A percentile compares a stretch with the other conserved stretches of the same genome.
These are phyloP conservation scores for Apiospora kogelbergensis DNA, from an alignment of 2,329 filamentous ascomycete species.

Conservation along the genomic window DNA sequence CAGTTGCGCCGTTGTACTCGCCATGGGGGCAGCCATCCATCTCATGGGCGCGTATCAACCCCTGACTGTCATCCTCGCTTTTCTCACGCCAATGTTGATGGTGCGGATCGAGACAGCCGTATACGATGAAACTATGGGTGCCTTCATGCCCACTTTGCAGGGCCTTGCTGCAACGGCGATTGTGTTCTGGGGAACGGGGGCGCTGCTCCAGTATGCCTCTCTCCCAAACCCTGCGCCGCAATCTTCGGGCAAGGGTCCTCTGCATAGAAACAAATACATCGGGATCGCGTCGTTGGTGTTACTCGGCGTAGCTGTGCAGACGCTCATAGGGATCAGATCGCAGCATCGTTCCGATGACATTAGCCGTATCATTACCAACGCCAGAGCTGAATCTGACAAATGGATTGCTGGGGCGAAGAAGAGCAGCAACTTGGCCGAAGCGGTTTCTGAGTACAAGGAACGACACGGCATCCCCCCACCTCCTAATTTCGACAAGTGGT, in stretches of 20 bases:
- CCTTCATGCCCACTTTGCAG: constrained; percentile 24
- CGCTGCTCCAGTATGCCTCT: constrained; percentile 21
- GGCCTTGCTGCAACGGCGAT: constrained; percentile 20
- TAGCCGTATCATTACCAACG: constrained; percentile 42
- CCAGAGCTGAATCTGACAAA: constrained; percentile 45
- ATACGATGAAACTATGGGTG: constrained; percentile 23
- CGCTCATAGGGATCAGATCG: constrained; percentile 17
- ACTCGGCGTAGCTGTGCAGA: constrained; percentile 21
- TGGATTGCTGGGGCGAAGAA: constrained; percentile 44
- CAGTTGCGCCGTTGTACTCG: constrained; percentile 23
- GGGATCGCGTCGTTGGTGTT: constrained; percentile 20
- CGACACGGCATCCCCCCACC: constrained; percentile 68
- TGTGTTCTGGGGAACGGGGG: constrained; percentile 25
- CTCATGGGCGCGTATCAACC: constrained; percentile 28
- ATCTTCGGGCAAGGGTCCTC: constrained; percentile 15
- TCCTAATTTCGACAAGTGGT: constrained; percentile 74
- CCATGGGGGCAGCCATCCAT: constrained; percentile 26
- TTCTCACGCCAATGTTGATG: constrained; percentile 23
- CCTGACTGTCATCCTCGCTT: constrained; percentile 27
- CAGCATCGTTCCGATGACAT: constrained; percentile 17
- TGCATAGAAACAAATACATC: constrained; percentile 21
- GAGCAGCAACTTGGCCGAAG: constrained; percentile 54
- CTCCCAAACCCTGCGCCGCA: constrained; percentile 9
- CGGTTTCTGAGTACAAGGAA: constrained; percentile 63
- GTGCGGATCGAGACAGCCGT: constrained; percentile 25